Percentiles rank a stretch among this genome's conserved stretches.
These are phyloP conservation scores for Dacryopinax spathularia DNA, from an alignment of 768 basidiomycete species.

Conservation along the genomic window DNA sequence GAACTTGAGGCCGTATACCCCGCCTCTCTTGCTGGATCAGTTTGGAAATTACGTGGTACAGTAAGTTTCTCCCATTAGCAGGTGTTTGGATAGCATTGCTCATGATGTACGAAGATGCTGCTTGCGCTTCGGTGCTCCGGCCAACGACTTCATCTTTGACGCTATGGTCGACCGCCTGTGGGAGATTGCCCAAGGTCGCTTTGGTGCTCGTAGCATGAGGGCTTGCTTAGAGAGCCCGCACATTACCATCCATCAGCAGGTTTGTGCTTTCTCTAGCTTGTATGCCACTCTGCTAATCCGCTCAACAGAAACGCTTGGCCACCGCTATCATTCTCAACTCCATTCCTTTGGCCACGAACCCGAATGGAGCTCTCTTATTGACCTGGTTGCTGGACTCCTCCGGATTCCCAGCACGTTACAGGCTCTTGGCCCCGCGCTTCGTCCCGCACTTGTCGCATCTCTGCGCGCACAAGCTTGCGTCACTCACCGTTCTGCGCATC, in stretches of 20 bases:
- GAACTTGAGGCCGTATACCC: constrained; percentile 79
- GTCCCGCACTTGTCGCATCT: constrained; percentile 92
- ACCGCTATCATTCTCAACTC: constrained; percentile 92
- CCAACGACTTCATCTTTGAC: constrained; percentile 92
- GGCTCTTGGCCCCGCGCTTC: constrained; percentile 85
- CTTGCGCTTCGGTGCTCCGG: constrained; percentile 76
- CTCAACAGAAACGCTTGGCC: constrained; percentile 62
- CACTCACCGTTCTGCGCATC: constrained; percentile 83
- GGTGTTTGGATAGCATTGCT: not conserved
- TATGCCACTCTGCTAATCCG: not conserved
- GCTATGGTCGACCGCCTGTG: constrained; percentile 96
- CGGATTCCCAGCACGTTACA: constrained; percentile 88
- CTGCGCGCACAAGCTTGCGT: constrained; percentile 95
- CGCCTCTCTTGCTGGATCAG: constrained; percentile 85
- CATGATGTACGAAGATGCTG: constrained; percentile 52
- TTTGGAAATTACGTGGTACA: constrained; percentile 89
- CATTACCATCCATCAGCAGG: constrained; percentile 73
- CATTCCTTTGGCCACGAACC: constrained; percentile 92
- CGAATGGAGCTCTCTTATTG: constrained; percentile 86
- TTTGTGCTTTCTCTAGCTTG: constrained; percentile 13
- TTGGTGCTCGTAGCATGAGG: constrained; percentile 94
- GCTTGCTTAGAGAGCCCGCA: constrained; percentile 88
- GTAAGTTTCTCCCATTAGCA: constrained; percentile 49
- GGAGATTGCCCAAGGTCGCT: constrained; percentile 96
- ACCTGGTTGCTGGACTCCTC: constrained; percentile 97